phyloP scores from a whole-genome alignment of 2,329 filamentous ascomycete genomes.

The Colletotrichum lentis region DNA sequence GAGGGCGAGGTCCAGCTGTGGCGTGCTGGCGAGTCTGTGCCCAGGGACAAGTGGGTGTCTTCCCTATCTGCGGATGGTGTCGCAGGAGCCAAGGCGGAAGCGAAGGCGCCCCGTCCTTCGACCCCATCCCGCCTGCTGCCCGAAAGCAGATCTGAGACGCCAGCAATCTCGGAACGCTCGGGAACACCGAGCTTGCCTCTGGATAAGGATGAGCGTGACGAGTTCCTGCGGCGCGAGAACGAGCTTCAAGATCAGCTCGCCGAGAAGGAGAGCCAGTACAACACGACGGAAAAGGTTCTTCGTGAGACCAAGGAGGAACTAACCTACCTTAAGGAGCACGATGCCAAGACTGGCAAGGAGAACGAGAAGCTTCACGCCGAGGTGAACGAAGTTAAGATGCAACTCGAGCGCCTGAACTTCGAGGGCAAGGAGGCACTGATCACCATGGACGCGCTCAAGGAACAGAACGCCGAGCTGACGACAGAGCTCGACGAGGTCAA shows the following conservation, averaged over 20 bases:
- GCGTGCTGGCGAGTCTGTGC: constrained; percentile 87
- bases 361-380: constrained; percentile 88
- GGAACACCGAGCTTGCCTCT: constrained; percentile 87
- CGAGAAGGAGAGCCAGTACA: constrained; percentile 86
- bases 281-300: constrained; percentile 79
- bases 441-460: constrained; percentile 96
- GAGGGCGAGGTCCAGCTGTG: constrained; percentile 87
- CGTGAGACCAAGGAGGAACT: constrained; percentile 88
- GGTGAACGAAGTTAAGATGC: constrained; percentile 94
- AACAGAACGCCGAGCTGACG: constrained; percentile 93
- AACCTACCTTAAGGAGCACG: constrained; percentile 82
- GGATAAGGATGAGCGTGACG: constrained; percentile 96
- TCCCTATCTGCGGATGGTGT: constrained; percentile 66
- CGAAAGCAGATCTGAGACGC: constrained; percentile 70
- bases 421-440: constrained; percentile 97
- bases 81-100: constrained; percentile 50
- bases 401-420: constrained; percentile 92
- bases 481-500: constrained; percentile 93
- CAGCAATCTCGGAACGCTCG: constrained; percentile 77
- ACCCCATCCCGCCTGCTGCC: constrained; percentile 60
- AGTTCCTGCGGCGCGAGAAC: constrained; percentile 93
- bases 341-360: constrained; percentile 82
- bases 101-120: constrained; percentile 59
- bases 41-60: constrained; percentile 86
- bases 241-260: constrained; percentile 96